Base-by-base conservation (phyloP, 2,329 filamentous ascomycete species). In the Cladosporium halotolerans region DNA sequence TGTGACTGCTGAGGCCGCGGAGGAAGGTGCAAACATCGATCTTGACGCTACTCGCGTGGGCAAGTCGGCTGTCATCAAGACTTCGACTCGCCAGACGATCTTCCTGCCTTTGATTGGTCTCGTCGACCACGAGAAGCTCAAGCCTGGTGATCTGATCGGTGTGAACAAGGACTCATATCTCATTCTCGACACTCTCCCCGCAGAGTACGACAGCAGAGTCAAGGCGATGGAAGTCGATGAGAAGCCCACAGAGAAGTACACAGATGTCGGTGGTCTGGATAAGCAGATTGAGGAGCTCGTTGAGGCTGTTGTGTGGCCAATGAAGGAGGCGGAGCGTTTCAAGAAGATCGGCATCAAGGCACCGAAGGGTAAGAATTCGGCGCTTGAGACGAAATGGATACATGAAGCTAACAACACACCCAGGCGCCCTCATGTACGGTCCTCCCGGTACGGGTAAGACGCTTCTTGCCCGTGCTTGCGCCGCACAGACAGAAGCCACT, bases 191-290 rank as follows among this genome's bases (percentile, higher is more conserved):
- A 99, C 93, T 19, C 79, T 99, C 61, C 93, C 93, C 1, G 93
- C 93, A 44, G 95, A 99, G 72, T 99, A 99, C 68, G 93, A 99
- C 70, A 97, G 92, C 75, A 84, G 93, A 72, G 93, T 99, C 61
- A 99, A 99, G 78, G 95, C 95, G 34, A 99, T 99, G 93, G 95
- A 99, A 77, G 93, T 99, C 7, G 93, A 99, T 66, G 95, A 99
- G 80, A 99, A 99, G 79, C 95, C 93, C 9, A 97, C 91, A 38
- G 93, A 99, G 74, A 96, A 97, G 75, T 99, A 99, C 76, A 93
- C 86, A 52, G 93, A 99, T 75, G 95, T 99, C 11, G 93, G 93
- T 74, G 93, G 93, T 48, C 73, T 99, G 65, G 91, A 96, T 74
- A 99, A 99, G 77, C 93, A 99, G 78, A 99, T 99, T 68, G 92